Base-by-base conservation (phyloP, 176 grass and related monocot species). In the Tuctoria greenei region DNA sequence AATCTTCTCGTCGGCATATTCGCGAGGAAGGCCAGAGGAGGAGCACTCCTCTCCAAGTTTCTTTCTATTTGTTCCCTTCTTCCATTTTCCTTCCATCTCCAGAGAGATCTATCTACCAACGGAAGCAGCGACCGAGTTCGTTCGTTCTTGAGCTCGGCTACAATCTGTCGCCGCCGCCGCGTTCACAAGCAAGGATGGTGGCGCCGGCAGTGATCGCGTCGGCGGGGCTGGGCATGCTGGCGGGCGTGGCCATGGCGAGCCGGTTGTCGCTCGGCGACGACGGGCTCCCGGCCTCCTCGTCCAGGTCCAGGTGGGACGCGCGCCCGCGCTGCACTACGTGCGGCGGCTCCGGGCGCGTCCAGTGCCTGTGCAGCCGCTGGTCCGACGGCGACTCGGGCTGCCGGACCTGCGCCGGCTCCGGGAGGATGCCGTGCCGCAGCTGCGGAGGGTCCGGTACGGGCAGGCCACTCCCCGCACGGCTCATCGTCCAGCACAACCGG, bases 351-450 rank as follows among this genome's bases (percentile, higher is more conserved):
- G 91, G 95, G 7, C 74, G 82, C 54, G 88, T 92, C 34, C 35
- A 86, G 5, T 98, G 95, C 84, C 49, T 94, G 7, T 98, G 95
- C 89, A 66, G 81, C 55, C 91, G 95, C 16, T 98, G 91, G 91
- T 98, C 95, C 10, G 95, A 98, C 72, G 91, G 89, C 36, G 95
- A 98, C 85, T 56, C 70, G 49, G 95, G 95, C 2, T 98, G 91
- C 84, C 79, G 94, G 16, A 77, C 84, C 23, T 98, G 95, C 87
- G 84, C 88, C 0, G 95, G 95, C 0, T 98, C 91, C 0, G 91
- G 95, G 3, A 76, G 84, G 61, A 92, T 71, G 84, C 75, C 75
- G 0, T 98, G 95, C 83, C 64, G 95, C 50, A 98, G 86, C 84
- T 98, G 95, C 61, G 88, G 95, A 18, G 91, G 95, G 0, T 89